Evolutionary conservation across 805 yeast species (phyloP), one percentile per base, ranked within the genome.

Genomic region (Starmerella potacharoeniae): DNA sequence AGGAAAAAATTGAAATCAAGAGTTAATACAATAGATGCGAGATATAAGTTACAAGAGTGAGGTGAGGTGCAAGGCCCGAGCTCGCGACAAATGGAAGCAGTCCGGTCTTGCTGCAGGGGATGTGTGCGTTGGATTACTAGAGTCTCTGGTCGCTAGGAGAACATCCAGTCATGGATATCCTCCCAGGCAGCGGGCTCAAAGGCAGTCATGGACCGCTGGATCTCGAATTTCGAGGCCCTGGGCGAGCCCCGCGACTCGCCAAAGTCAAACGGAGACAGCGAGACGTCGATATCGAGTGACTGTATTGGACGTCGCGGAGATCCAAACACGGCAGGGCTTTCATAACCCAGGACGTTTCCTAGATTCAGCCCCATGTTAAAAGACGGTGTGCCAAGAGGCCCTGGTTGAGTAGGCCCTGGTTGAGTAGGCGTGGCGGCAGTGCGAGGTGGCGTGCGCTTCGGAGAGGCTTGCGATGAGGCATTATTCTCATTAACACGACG

Each of bases 151-250:
- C 11, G 29, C 45, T 31, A 48, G 6, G 51, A 48, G 14, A 48
- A 59, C 45, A 58, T 62, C 63, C 63, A 60, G 50, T 60, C 63
- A 34, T 62, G 61, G 52, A 60, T 54, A 9, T 60, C 63, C 43
- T 60, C 63, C 63, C 63, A 60, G 1, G 57, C 61, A 7, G 62
- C 54, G 0, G 63, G 63, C 51, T 60, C 63, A 31, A 60, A 60
- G 13, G 63, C 61, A 5, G 63, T 57, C 62, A 60, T 58, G 6
- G 63, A 47, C 3, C 63, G 49, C 47, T 54, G 60, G 36, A 60
- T 60, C 22, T 60, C 63, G 41, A 54, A 48, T n/a, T 48, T 55
- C n/a, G 55, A 30, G 3, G 56, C 48, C 10, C 60, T 42, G 3
- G 62, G 62, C 36, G 62, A 59, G 14, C 53, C 55, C n/a, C 61